A percentile compares a stretch with the other conserved stretches of the same genome.
Evolutionary conservation across 129 eudicot species (phyloP).

Genomic region (Helichrysum umbraculigerum): DNA sequence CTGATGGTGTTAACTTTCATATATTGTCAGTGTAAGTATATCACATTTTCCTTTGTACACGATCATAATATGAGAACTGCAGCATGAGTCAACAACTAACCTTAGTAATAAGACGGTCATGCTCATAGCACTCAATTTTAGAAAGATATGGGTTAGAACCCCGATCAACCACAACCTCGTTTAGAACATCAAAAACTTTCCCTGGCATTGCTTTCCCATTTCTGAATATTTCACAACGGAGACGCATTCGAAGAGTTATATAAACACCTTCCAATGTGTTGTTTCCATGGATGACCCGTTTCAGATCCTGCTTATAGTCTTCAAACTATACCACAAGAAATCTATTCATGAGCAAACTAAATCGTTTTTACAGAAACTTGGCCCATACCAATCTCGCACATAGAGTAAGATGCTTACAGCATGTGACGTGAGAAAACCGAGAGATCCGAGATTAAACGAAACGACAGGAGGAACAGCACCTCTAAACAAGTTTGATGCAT

Average conservation of each 20-base stretch:
- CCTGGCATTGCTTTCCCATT: slow-evolving; percentile 94
- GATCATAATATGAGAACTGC: neutral
- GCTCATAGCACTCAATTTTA: slow-evolving; percentile 93
- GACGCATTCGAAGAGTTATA: slow-evolving; percentile 97
- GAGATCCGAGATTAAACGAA: slow-evolving; percentile 97
- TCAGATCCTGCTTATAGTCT: slow-evolving; percentile 76
- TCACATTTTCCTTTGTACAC: neutral
- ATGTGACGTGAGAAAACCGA: slow-evolving; percentile 97
- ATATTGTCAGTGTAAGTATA: neutral
- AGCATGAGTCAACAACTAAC: slow-evolving; percentile 35
- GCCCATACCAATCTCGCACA: neutral
- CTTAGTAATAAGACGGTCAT: slow-evolving; percentile 97
- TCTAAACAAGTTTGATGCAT: slow-evolving; percentile 91
- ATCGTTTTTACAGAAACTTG: neutral
- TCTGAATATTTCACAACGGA: slow-evolving; percentile 86
- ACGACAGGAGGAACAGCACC: slow-evolving; percentile 98
- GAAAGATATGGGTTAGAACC: slow-evolving; percentile 98
- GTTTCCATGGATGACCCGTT: slow-evolving; percentile 88
- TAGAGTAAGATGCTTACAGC: slow-evolving; percentile 51
- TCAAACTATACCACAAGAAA: slow-evolving; percentile 61
- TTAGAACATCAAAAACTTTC: slow-evolving; percentile 90
- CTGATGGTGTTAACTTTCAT: neutral
- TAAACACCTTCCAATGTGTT: slow-evolving; percentile 89
- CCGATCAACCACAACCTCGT: slow-evolving; percentile 96
- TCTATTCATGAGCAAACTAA: neutral